A percentile compares a stretch with the other conserved stretches of the same genome.
Evolutionary conservation across 2,329 filamentous ascomycete genomes (phyloP).

Genomic region (Zasmidium cellare): DNA sequence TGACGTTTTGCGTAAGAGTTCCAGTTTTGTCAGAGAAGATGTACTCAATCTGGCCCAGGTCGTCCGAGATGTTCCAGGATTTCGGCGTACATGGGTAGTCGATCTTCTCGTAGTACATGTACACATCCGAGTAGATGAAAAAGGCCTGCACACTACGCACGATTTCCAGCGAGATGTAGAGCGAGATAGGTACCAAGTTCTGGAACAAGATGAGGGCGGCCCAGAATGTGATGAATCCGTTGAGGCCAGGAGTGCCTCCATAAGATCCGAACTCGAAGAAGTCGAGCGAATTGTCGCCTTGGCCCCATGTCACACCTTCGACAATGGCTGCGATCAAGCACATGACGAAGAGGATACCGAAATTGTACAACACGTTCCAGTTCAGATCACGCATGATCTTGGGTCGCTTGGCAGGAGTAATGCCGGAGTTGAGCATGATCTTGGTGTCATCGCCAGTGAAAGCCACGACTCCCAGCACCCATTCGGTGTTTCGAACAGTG

Average conservation of each 20-base stretch:
- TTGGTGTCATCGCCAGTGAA: slow-evolving; percentile 97
- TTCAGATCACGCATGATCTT: slow-evolving; percentile 91
- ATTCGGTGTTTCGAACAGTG: slow-evolving; percentile 92
- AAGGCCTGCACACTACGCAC: slow-evolving; percentile 89
- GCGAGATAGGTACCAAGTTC: slow-evolving; percentile 96
- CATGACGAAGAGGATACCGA: slow-evolving; percentile 83
- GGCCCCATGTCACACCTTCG: slow-evolving; percentile 79
- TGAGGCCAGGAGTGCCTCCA: slow-evolving; percentile 68
- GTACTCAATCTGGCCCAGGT: slow-evolving; percentile 97
- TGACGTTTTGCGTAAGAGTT: slow-evolving; percentile 86
- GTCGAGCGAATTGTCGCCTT: slow-evolving; percentile 69
- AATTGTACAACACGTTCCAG: slow-evolving; percentile 97
- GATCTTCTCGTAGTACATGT: slow-evolving; percentile 95
- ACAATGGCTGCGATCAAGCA: slow-evolving; percentile 83
- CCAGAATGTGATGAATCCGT: slow-evolving; percentile 97
- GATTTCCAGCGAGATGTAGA: slow-evolving; percentile 97
- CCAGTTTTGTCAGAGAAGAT: slow-evolving; percentile 97
- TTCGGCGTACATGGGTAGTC: slow-evolving; percentile 96
- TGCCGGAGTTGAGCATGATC: slow-evolving; percentile 98
- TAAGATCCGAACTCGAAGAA: slow-evolving; percentile 82
- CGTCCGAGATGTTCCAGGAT: slow-evolving; percentile 98
- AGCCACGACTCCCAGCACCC: slow-evolving; percentile 86
- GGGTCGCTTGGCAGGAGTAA: slow-evolving; percentile 90
- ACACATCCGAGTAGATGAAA: slow-evolving; percentile 94
- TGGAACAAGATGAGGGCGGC: slow-evolving; percentile 92